Percentiles rank a stretch among this genome's conserved stretches.
phyloP scores from a whole-genome alignment of 129 eudicot genomes.

The sunflower (Helianthus annuus) region DNA sequence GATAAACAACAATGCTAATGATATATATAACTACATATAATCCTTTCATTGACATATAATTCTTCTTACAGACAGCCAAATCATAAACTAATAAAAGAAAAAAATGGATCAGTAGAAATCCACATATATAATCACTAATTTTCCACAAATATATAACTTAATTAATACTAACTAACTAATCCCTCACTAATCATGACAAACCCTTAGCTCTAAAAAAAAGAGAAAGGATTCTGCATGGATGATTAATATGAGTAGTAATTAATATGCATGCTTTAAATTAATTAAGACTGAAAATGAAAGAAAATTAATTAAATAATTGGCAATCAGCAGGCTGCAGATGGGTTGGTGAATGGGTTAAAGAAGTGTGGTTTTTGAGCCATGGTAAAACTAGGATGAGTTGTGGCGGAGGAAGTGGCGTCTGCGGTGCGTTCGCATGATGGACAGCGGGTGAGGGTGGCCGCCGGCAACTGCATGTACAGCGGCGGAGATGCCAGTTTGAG shows the following conservation, averaged over 20 bases:
- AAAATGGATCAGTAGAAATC: constrained; percentile 6
- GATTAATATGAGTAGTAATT: constrained; percentile 9
- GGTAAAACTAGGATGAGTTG: constrained; percentile 25
- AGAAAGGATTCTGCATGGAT: constrained; percentile 40
- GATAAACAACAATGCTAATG: background rate
- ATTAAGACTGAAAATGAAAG: background rate
- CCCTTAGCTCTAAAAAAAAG: constrained; percentile 55
- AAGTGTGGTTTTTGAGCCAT: constrained; percentile 51
- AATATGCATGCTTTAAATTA: constrained; percentile 1
- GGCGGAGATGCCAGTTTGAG: constrained; percentile 47
- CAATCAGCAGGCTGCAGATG: constrained; percentile 70
- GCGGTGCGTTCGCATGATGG: constrained; percentile 79
- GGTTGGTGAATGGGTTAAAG: constrained; percentile 61
- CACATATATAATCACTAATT: constrained; percentile 16
- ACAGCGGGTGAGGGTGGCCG: constrained; percentile 94
- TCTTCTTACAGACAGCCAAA: constrained; percentile 17
- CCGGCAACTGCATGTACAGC: constrained; percentile 87
- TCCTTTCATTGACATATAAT: constrained; percentile 28
- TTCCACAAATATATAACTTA: constrained; percentile 34
- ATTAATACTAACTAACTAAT: constrained; percentile 24
- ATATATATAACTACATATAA: constrained; percentile 1
- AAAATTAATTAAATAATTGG: constrained; percentile 15
- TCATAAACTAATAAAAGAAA: constrained; percentile 4
- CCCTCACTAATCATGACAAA: constrained; percentile 37
- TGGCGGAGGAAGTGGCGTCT: constrained; percentile 27